These are phyloP conservation scores for Capronia americana DNA, from an alignment of 2,329 filamentous ascomycete genomes.

Conservation along the genomic window DNA sequence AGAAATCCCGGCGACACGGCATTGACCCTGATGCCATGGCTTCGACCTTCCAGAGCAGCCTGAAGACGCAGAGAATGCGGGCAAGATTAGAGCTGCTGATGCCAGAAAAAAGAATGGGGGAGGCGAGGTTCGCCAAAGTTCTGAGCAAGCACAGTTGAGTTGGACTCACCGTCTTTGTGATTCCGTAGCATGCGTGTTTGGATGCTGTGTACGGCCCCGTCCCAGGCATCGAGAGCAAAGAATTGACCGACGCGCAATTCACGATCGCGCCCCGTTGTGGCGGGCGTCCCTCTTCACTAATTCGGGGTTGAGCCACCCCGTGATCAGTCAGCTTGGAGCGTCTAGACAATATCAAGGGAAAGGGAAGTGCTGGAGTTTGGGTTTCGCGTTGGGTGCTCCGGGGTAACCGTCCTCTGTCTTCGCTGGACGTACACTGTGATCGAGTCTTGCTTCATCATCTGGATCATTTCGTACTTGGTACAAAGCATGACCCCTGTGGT, in stretches of 20 bases:
- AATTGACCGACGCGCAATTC: slow-evolving; percentile 36
- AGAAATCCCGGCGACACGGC: slow-evolving; percentile 33
- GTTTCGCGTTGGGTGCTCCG: too few relatives aligned
- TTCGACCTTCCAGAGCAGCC: slow-evolving; percentile 27
- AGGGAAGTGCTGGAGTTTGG: too few relatives aligned
- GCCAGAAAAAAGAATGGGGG: too few relatives aligned
- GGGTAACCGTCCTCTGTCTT: too few relatives aligned
- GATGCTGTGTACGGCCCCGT: slow-evolving; percentile 24
- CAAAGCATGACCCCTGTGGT: slow-evolving; percentile 97
- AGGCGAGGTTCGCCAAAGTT: too few relatives aligned
- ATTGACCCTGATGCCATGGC: slow-evolving; percentile 23
- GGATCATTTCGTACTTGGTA: slow-evolving; percentile 79
- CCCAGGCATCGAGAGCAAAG: background rate
- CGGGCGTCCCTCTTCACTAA: slow-evolving; percentile 28
- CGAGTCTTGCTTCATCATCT: slow-evolving; percentile 37
- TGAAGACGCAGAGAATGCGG: background rate
- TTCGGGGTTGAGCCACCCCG: too few relatives aligned
- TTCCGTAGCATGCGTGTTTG: slow-evolving; percentile 27
- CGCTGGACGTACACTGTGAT: slow-evolving; percentile 22
- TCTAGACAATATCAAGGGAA: too few relatives aligned
- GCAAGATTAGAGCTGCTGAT: background rate
- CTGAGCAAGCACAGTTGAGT: too few relatives aligned
- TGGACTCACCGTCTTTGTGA: background rate
- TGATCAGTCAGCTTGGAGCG: background rate
- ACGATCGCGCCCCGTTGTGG: slow-evolving; percentile 52